Conservation (phyloP, 2,329 filamentous ascomycete species). For the Trichoderma afroharzianum region DNA sequence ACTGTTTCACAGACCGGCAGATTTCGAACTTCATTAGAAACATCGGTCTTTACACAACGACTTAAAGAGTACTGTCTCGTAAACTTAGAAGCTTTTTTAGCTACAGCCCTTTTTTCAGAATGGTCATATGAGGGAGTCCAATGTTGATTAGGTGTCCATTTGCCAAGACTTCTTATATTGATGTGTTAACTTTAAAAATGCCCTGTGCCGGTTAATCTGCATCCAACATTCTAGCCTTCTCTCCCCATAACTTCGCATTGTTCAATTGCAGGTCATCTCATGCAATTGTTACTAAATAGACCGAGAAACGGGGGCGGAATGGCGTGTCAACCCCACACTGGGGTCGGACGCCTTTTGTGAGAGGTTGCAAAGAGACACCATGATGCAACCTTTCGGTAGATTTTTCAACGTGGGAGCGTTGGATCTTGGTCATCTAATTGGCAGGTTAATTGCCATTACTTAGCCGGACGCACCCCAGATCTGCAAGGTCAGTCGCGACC, state of each 20-base stretch:
- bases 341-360: neutral
- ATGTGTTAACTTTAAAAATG: neutral
- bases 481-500: neutral
- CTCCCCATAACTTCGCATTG: neutral
- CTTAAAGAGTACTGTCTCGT: neutral
- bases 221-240: neutral
- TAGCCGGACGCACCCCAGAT: conserved; percentile 12
- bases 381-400: neutral
- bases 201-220: neutral
- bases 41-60: neutral
- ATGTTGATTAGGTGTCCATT: neutral
- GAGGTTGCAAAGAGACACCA: neutral
- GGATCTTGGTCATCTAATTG: neutral
- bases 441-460: neutral
- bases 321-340: neutral
- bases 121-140: neutral
- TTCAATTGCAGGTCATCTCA: neutral
- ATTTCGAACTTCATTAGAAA: too few relatives aligned
- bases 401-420: neutral
- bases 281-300: neutral
- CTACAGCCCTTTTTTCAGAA: neutral
- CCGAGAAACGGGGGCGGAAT: neutral
- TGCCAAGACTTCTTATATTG: neutral
- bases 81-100: neutral
- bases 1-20: too few relatives aligned